These are phyloP conservation scores for Epichloe sp. DNA, from an alignment of 2,329 filamentous ascomycete species.

Conservation along the genomic window DNA sequence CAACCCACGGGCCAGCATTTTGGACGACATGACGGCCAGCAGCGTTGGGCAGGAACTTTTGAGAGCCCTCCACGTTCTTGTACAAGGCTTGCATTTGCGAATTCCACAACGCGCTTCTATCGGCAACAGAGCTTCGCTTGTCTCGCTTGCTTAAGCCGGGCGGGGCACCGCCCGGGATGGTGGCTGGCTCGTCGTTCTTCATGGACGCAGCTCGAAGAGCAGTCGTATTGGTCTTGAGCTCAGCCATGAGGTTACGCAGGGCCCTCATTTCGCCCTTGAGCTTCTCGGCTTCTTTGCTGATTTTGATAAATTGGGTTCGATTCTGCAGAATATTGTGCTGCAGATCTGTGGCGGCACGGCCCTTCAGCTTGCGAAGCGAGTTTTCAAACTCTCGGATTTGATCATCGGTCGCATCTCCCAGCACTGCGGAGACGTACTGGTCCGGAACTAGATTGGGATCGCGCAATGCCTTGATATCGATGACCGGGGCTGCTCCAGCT, in stretches of 20 bases:
- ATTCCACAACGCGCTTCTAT: conserved; percentile 54
- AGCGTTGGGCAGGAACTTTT: conserved; percentile 87
- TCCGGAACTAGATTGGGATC: conserved; percentile 71
- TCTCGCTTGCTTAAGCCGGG: conserved; percentile 52
- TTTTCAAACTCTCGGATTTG: conserved; percentile 75
- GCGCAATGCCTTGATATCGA: conserved; percentile 66
- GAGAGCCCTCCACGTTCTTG: conserved; percentile 94
- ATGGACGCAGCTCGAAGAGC: conserved; percentile 48
- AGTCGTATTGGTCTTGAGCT: conserved; percentile 68
- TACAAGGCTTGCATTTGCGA: conserved; percentile 65
- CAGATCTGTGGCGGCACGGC: conserved; percentile 66
- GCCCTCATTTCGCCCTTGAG: conserved; percentile 92
- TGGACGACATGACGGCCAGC: conserved; percentile 88
- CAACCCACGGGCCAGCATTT: conserved; percentile 87
- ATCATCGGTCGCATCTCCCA: conserved; percentile 76
- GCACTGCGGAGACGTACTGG: conserved; percentile 59
- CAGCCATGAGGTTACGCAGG: conserved; percentile 79
- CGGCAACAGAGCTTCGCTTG: conserved; percentile 78
- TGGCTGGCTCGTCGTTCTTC: conserved; percentile 33
- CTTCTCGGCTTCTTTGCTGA: conserved; percentile 97
- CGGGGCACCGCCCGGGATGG: conserved; percentile 37
- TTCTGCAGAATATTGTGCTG: conserved; percentile 97
- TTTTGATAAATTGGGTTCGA: conserved; percentile 95
- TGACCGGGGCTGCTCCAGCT: conserved; percentile 43
- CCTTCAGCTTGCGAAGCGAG: conserved; percentile 62